A percentile compares a stretch with the other conserved stretches of the same genome.
Conservation (phyloP, 2,329 filamentous ascomycete species). For the Microdochium paspali region DNA sequence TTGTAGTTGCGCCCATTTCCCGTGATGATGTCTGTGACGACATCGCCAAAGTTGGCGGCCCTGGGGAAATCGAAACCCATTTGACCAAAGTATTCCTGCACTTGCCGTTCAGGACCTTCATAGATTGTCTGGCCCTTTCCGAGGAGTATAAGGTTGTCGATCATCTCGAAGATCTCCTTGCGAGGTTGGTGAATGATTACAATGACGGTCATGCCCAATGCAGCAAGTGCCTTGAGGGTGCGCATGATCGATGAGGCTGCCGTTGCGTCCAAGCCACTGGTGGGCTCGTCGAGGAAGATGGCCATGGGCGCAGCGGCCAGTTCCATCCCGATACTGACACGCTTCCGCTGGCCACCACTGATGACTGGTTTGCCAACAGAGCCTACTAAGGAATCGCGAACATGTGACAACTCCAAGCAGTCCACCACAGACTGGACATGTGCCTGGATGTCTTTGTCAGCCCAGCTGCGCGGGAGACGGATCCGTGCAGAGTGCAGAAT, state of each 20-base stretch:
- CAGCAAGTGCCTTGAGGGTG: constrained; percentile 41
- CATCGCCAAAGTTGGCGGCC: constrained; percentile 44
- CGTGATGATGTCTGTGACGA: constrained; percentile 52
- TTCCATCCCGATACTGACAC: constrained; percentile 50
- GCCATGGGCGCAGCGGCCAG: constrained; percentile 46
- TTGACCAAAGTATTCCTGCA: constrained; percentile 38
- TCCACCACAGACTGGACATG: constrained; percentile 49
- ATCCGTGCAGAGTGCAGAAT: constrained; percentile 49
- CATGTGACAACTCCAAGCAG: constrained; percentile 41
- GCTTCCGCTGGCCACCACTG: constrained; percentile 47
- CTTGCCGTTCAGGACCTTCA: constrained; percentile 32
- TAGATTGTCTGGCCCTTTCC: constrained; percentile 46
- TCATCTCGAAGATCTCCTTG: constrained; percentile 45
- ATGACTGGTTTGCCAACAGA: constrained; percentile 40
- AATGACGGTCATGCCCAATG: constrained; percentile 46
- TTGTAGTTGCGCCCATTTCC: constrained; percentile 46
- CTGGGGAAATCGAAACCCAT: constrained; percentile 41
- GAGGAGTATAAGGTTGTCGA: constrained; percentile 47
- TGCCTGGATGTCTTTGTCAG: constrained; percentile 33
- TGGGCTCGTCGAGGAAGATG: constrained; percentile 44
- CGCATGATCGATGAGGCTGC: constrained; percentile 46
- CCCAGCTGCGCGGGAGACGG: constrained; percentile 42
- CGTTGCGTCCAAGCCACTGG: constrained; percentile 43
- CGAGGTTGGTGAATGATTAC: constrained; percentile 52
- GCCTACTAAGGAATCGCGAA: constrained; percentile 41